Percentiles rank a stretch among this genome's conserved stretches.
phyloP scores from a whole-genome alignment of 257 asterid genomes.

The Verbascum thapsus region DNA sequence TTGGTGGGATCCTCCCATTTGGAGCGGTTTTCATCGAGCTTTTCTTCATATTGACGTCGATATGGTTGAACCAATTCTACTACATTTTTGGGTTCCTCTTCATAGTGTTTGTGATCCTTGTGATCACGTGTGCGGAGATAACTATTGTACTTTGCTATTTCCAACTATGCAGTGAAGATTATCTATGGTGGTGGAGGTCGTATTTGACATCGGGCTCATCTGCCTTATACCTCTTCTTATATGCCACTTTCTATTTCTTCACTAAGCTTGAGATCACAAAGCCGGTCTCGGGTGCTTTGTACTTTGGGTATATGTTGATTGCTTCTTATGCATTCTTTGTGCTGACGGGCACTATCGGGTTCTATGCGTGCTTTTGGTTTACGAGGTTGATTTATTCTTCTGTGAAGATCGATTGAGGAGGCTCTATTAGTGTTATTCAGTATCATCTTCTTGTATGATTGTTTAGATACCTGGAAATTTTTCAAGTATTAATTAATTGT shows the following conservation, averaged over 20 bases:
- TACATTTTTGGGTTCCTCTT: slow-evolving; percentile 79
- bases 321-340: slow-evolving; percentile 76
- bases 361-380: slow-evolving; percentile 77
- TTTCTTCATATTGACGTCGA: slow-evolving; percentile 79
- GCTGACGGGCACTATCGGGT: slow-evolving; percentile 80
- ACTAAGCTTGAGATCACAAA: slow-evolving; percentile 79
- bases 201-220: slow-evolving; percentile 75
- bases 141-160: slow-evolving; percentile 77
- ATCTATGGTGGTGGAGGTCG: slow-evolving; percentile 90
- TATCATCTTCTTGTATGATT: no score
- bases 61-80: slow-evolving; percentile 84
- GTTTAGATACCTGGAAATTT: no score
- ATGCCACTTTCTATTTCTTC: slow-evolving; percentile 78
- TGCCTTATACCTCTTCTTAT: slow-evolving; percentile 68
- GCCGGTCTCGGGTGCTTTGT: slow-evolving; percentile 66
- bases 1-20: slow-evolving; percentile 76
- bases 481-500: no score
- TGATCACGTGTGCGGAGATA: slow-evolving; percentile 76
- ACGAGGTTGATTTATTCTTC: slow-evolving; percentile 84
- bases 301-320: slow-evolving; percentile 79
- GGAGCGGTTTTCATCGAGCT: slow-evolving; percentile 88
- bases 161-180: slow-evolving; percentile 85
- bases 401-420: slow-evolving; percentile 80
- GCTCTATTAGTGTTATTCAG: no score
- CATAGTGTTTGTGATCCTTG: slow-evolving; percentile 63